These are phyloP conservation scores for Opeltia flavorubescens DNA, from an alignment of 495 filamentous ascomycete species.

Conservation along the genomic window DNA sequence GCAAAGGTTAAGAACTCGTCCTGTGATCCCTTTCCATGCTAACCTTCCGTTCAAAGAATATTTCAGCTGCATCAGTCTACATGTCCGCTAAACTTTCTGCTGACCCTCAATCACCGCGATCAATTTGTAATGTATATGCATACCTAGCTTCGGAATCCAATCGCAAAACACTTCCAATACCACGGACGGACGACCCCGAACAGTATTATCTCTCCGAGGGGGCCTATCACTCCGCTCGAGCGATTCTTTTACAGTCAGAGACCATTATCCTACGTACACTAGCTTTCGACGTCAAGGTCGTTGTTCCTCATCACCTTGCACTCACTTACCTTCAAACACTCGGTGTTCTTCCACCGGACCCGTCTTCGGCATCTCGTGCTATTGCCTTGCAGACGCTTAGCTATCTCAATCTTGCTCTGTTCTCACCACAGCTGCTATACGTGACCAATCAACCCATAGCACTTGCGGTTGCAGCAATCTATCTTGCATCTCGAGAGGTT, in stretches of 20 bases:
- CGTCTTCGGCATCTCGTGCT: conserved; percentile 21
- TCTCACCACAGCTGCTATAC: conserved; percentile 82
- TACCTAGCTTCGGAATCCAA: conserved; percentile 64
- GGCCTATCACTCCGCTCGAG: conserved; percentile 46
- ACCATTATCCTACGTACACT: conserved; percentile 58
- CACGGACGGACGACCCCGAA: conserved; percentile 28
- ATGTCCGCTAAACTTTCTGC: conserved; percentile 74
- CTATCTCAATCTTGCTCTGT: conserved; percentile 68
- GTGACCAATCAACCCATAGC: conserved; percentile 80
- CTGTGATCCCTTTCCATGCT: neutral
- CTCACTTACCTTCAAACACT: conserved; percentile 89
- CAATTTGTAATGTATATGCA: conserved; percentile 68
- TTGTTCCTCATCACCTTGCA: conserved; percentile 73
- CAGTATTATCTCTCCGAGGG: conserved; percentile 62
- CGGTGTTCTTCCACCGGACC: conserved; percentile 33
- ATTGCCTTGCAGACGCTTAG: conserved; percentile 52
- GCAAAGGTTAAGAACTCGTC: conserved; percentile 30
- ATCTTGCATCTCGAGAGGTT: conserved; percentile 70
- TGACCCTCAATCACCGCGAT: conserved; percentile 58
- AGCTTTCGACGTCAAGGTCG: conserved; percentile 69
- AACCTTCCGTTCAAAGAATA: conserved; percentile 37
- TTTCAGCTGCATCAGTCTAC: conserved; percentile 71
- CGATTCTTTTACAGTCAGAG: conserved; percentile 54
- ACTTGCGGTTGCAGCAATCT: conserved; percentile 78
- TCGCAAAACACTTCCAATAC: conserved; percentile 32